These are phyloP conservation scores for Chalciporus piperatus DNA, from an alignment of 768 basidiomycete species.

Conservation along the genomic window DNA sequence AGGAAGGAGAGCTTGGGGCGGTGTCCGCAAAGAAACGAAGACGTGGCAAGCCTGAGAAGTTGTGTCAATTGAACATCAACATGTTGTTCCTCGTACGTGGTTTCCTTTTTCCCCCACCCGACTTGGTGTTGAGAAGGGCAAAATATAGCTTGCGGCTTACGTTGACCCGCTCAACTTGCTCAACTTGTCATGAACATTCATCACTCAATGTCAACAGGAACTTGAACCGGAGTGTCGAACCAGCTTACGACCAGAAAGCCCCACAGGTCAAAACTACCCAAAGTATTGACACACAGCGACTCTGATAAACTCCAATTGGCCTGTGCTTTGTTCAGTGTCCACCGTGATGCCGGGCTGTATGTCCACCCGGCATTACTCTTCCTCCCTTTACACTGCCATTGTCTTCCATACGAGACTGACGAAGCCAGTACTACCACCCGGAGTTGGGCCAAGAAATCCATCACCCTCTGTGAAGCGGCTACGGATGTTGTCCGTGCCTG, in stretches of 20 bases:
- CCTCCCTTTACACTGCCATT: background rate
- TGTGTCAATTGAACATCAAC: slow-evolving; percentile 3
- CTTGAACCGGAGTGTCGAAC: too few species aligned
- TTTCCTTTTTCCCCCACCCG: background rate
- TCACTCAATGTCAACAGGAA: too few species aligned
- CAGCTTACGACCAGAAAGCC: too few species aligned
- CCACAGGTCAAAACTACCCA: background rate
- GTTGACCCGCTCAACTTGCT: slow-evolving; percentile 29
- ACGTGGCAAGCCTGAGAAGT: background rate
- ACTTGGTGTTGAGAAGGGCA: background rate
- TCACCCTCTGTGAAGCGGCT: too few species aligned
- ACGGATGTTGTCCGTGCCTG: too few species aligned
- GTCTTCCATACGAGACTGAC: background rate
- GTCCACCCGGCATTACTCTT: too few species aligned
- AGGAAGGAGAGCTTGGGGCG: too few species aligned
- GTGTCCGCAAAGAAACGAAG: background rate
- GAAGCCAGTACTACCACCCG: too few species aligned
- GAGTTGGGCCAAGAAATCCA: too few species aligned
- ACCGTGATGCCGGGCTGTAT: too few species aligned
- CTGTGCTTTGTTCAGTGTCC: background rate
- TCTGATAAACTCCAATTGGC: background rate
- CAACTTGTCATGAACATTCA: slow-evolving; percentile 27
- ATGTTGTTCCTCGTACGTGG: slow-evolving; percentile 6
- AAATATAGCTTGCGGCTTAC: slow-evolving; percentile 36
- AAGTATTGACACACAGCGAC: background rate